These are phyloP conservation scores for Elaeis guineensis DNA, from an alignment of 176 grass and related monocot species.

Conservation along the genomic window DNA sequence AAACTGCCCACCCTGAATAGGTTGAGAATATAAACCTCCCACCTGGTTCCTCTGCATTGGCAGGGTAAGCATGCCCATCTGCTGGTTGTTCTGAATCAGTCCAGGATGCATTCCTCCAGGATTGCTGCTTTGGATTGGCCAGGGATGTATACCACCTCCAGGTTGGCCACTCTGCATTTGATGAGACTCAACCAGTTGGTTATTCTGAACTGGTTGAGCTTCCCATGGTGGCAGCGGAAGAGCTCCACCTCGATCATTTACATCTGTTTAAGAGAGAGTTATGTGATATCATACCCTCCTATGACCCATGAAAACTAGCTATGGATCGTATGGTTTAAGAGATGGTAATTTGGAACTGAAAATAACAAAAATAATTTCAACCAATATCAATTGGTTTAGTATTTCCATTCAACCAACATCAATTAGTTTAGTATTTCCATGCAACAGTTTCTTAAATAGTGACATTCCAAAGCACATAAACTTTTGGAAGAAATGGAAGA, in stretches of 20 bases:
- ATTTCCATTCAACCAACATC: too few relatives aligned
- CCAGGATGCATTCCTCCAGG: slow-evolving; percentile 40
- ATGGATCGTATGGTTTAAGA: too few relatives aligned
- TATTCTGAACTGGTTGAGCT: slow-evolving; percentile 24
- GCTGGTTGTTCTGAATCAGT: slow-evolving; percentile 19
- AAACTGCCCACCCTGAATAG: slow-evolving; percentile 38
- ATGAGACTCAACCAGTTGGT: slow-evolving; percentile 39
- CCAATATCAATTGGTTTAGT: too few relatives aligned
- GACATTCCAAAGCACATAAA: too few relatives aligned
- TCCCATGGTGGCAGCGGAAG: slow-evolving; percentile 65
- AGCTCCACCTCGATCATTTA: slow-evolving; percentile 33
- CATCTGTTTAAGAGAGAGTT: slow-evolving; percentile 23
- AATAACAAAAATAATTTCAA: too few relatives aligned
- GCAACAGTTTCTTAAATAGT: too few relatives aligned
- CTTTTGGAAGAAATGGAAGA: too few relatives aligned
- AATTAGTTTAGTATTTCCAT: too few relatives aligned
- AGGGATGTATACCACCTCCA: slow-evolving; percentile 18
- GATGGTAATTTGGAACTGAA: too few relatives aligned
- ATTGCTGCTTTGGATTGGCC: slow-evolving; percentile 34
- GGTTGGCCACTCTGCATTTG: slow-evolving; percentile 35
- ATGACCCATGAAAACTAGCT: slow-evolving; percentile 3
- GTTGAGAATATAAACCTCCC: slow-evolving; percentile 56
- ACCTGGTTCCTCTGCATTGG: slow-evolving; percentile 9
- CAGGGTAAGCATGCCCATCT: too few relatives aligned
- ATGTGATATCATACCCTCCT: too few relatives aligned